Evolutionary conservation across 805 yeast genomes (phyloP), one percentile per base, ranked within the genome.

Genomic region (Yamadazyma tumulicola): DNA sequence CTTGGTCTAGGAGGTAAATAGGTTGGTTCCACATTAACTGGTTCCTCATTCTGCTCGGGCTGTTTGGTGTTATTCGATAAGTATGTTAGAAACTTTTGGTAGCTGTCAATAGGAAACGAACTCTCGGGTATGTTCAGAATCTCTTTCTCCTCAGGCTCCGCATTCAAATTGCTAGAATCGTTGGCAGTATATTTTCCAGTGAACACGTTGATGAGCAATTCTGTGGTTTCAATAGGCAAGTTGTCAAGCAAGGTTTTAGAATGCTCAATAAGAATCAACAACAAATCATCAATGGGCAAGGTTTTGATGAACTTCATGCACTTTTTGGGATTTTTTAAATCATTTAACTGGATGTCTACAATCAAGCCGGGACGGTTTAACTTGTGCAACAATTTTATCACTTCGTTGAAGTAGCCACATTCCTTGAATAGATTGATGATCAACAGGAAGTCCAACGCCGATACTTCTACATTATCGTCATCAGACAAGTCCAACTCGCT

Each of bases 1-100:
- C 88, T 72, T 5, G 97, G 97, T 33, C 80, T 73, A 3, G 98
- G 98, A 1, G 97, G 96, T 33, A 81, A 81, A 55, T 93, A 93
- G 0, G 93, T 84, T 11, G 89, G 82, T 24, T 51, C 68, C 7
- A 8, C 13, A 10, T 6, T 10, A 9, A 7, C n/a, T 10, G 12
- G 14, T 7, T 17, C 12, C 19, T 9, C 22, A 17, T 16, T 10
- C 19, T 14, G 21, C 4, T 43, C 48, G 4, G 25, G 49, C 23
- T 14, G 46, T n/a, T 17, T 19, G 8, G 40, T 26, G 6, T 55
- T 42, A 7, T 55, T 51, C 1, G 61, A 49, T 7, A 61, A 31
- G 39, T 58, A 62, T 16, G 53, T 36, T 17, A 61, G 38, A 38
- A 62, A 61, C 6, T 61, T 49, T 34, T 51, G 52, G 37, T 62